Evolutionary conservation across 2,329 filamentous ascomycete genomes (phyloP).

Genomic region (Phaeosphaeria sp.): DNA sequence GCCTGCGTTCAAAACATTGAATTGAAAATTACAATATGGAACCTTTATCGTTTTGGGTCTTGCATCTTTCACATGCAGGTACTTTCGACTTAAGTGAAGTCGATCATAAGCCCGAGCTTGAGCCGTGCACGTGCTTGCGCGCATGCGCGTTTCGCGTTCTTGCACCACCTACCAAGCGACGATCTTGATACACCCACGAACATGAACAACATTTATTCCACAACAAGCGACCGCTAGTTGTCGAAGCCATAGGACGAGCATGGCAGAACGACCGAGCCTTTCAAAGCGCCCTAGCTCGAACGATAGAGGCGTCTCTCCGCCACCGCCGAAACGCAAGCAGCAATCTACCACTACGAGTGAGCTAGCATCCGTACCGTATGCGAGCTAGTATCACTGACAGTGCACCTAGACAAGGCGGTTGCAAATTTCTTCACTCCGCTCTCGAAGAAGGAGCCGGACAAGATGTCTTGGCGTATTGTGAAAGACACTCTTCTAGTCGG

Average conservation of each 20-base stretch:
- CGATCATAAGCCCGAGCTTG: background rate
- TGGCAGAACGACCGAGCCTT: constrained; percentile 25
- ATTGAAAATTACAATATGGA: too few species aligned
- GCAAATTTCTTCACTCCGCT: constrained; percentile 86
- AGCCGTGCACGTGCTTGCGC: constrained; percentile 41
- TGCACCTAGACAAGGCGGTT: constrained; percentile 67
- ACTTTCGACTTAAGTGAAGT: too few species aligned
- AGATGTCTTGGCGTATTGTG: constrained; percentile 71
- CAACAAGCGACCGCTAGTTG: background rate
- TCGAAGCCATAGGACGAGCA: constrained; percentile 5
- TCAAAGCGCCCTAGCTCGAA: constrained; percentile 48
- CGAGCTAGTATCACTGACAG: constrained; percentile 5
- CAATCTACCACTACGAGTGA: constrained; percentile 62
- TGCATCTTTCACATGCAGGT: too few species aligned
- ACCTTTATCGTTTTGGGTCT: too few species aligned
- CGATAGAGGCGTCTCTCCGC: constrained; percentile 62
- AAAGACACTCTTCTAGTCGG: constrained; percentile 78
- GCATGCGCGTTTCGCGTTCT: constrained; percentile 33
- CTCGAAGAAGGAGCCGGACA: constrained; percentile 83
- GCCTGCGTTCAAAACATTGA: too few species aligned
- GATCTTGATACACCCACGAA: background rate
- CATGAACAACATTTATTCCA: background rate
- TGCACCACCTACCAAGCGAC: constrained; percentile 7
- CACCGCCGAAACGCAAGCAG: constrained; percentile 62
- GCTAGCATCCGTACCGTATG: constrained; percentile 30